Base-by-base conservation (phyloP, 2,329 filamentous ascomycete genomes). In the Plenodomus tracheiphilus region DNA sequence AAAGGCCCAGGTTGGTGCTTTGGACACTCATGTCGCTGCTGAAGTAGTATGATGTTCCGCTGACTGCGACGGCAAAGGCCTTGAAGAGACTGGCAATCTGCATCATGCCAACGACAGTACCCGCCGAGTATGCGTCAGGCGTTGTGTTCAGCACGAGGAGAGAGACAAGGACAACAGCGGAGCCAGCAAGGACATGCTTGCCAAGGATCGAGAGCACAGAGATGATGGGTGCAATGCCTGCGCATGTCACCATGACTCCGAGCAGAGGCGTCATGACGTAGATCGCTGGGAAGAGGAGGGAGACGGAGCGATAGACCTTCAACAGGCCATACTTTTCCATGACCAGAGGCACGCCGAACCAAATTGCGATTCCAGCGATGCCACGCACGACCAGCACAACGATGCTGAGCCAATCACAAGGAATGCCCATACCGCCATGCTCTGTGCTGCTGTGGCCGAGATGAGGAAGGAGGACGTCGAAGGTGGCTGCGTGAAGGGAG, bases 401-500 rank as follows among this genome's bases (percentile, higher is more conserved):
- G 13, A 74, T 59, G 28, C 69, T 71, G 38, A 79, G 66, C 69
- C 72, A 76, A 16, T 70, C 68, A 65, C 76, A 79, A 9, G 76
- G 69, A 32, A 79, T 68, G 28, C 75, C 75, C 64, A 79, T 75
- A 32, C 76, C 76, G 40, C 74, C 75, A 40, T 75, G 66, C 37
- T 73, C 66, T 30, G 73, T 72, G 53, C 68, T 72, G 50, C 71
- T 76, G 61, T 78, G 77, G 39, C 75, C 75, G 22, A 79, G 70
- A 52, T 78, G 75, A 4, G 76, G 76, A 2, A 79, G 73, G 4
- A 79, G 66, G 18, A 75, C 71, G 47, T 79, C 76, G 49, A 78
- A 84, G 39, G 80, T 81, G 2, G 75, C 78, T 11, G 78, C 78
- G 45, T 81, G 82, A 60, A 79, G 79, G n/a, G 80, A 82, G 28